phyloP scores from a whole-genome alignment of 306 rosid genomes.

The Rosa multiflora region DNA sequence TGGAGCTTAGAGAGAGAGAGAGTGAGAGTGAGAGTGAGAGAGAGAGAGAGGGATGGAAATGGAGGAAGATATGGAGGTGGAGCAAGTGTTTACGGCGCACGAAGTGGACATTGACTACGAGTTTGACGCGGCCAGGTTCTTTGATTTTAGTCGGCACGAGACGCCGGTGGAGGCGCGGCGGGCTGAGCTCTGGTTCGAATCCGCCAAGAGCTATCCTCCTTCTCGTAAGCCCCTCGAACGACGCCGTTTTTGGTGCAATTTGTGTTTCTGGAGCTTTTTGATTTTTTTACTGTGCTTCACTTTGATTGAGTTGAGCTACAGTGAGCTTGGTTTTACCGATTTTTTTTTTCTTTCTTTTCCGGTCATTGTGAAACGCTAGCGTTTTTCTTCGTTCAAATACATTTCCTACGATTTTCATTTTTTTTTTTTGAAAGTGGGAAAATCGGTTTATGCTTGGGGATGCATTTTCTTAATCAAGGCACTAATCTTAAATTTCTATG shows the following conservation, averaged over 20 bases:
- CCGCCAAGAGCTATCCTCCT: conserved; percentile 52
- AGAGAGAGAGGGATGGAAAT: conserved; percentile 11
- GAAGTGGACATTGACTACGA: conserved; percentile 61
- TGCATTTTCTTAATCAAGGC: background rate
- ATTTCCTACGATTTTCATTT: no score
- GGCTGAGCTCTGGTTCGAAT: conserved; percentile 57
- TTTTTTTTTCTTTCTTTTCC: background rate
- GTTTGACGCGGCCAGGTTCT: conserved; percentile 48
- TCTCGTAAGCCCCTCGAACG: conserved; percentile 46
- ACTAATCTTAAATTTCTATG: background rate
- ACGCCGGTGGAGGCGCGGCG: conserved; percentile 42
- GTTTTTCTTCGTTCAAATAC: background rate
- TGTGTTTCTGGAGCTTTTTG: background rate
- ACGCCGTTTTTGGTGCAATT: background rate
- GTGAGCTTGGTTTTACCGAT: background rate
- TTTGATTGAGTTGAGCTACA: conserved; percentile 1
- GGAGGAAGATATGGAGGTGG: conserved; percentile 54
- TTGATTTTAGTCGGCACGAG: conserved; percentile 48
- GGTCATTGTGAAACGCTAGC: conserved; percentile 4
- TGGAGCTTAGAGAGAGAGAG: conserved; percentile 12
- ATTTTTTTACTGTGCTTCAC: background rate
- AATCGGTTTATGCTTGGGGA: background rate
- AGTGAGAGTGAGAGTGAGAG: no score
- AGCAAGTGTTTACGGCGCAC: conserved; percentile 42
- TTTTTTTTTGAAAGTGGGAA: background rate